A percentile compares a stretch with the other conserved stretches of the same genome.
Evolutionary conservation across 495 filamentous ascomycete genomes (phyloP).

Genomic region (Hypoxylon subgilvum): DNA sequence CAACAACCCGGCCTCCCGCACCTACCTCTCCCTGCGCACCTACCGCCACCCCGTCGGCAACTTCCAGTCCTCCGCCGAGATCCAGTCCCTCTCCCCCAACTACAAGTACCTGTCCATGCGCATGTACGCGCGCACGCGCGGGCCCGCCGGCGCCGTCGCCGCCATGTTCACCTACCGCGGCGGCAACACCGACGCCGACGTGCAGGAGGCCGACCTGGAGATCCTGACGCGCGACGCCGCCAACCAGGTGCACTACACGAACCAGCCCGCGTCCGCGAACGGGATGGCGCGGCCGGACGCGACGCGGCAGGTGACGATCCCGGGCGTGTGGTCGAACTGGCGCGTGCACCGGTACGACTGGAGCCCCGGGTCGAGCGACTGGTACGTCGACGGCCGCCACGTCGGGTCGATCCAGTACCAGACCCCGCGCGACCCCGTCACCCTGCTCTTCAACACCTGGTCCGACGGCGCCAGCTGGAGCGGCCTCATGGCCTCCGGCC

Average conservation of each 20-base stretch:
- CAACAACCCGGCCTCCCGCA: slow-evolving; percentile 40
- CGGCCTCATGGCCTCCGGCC: slow-evolving; percentile 66
- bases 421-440: slow-evolving; percentile 62
- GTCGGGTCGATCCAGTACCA: slow-evolving; percentile 65
- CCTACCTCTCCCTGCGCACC: slow-evolving; percentile 60
- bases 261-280: slow-evolving; percentile 63
- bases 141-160: slow-evolving; percentile 63
- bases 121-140: slow-evolving; percentile 60
- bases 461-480: slow-evolving; percentile 75
- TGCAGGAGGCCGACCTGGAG: slow-evolving; percentile 80
- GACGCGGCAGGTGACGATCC: slow-evolving; percentile 45
- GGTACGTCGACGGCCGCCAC: slow-evolving; percentile 67
- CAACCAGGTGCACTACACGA: slow-evolving; percentile 69
- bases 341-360: slow-evolving; percentile 74
- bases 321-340: slow-evolving; percentile 67
- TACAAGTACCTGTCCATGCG: slow-evolving; percentile 67
- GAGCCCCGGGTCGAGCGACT: slow-evolving; percentile 62
- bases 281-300: slow-evolving; percentile 53
- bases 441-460: slow-evolving; percentile 75
- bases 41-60: slow-evolving; percentile 48
- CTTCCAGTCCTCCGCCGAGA: slow-evolving; percentile 60
- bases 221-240: slow-evolving; percentile 64
- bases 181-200: slow-evolving; percentile 42
- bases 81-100: slow-evolving; percentile 58
- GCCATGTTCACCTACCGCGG: slow-evolving; percentile 71